phyloP scores from a whole-genome alignment of 306 rosid species.

The Vigna radiata region DNA sequence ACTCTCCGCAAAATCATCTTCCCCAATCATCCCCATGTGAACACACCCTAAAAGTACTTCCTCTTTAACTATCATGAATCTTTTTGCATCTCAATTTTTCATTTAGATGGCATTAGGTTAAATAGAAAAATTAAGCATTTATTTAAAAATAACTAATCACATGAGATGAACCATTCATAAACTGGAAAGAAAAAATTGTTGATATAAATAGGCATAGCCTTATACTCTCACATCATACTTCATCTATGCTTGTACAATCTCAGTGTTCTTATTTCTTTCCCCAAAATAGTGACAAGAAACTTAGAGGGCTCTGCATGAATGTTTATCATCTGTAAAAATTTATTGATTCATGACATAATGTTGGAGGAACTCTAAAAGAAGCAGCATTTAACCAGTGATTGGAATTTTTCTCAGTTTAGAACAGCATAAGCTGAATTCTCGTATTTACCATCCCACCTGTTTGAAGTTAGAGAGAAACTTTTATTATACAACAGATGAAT shows the following conservation, averaged over 20 bases:
- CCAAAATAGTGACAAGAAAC: not conserved
- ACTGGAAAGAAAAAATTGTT: not conserved
- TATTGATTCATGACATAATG: not conserved
- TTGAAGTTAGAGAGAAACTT: slow-evolving; percentile 23
- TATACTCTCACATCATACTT: not conserved
- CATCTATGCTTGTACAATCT: not conserved
- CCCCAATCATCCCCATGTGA: no score
- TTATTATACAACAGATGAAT: not conserved
- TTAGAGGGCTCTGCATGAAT: not conserved
- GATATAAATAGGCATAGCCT: not conserved
- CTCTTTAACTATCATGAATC: not conserved
- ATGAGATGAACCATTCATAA: not conserved
- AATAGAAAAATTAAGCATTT: not conserved
- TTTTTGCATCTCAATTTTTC: not conserved
- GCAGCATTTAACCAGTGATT: slow-evolving; percentile 32
- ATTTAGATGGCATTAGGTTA: not conserved
- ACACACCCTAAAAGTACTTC: no score
- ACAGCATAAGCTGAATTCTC: slow-evolving; percentile 71
- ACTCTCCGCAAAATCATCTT: no score
- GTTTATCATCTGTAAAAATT: not conserved
- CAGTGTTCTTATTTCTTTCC: not conserved
- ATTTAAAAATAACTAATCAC: not conserved
- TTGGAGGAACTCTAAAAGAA: slow-evolving; percentile 10
- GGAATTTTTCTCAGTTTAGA: slow-evolving; percentile 28
- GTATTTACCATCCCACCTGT: slow-evolving; percentile 86